Conservation (phyloP, 352 stramenopile genomes). For the Phytophthora kernoviae region DNA sequence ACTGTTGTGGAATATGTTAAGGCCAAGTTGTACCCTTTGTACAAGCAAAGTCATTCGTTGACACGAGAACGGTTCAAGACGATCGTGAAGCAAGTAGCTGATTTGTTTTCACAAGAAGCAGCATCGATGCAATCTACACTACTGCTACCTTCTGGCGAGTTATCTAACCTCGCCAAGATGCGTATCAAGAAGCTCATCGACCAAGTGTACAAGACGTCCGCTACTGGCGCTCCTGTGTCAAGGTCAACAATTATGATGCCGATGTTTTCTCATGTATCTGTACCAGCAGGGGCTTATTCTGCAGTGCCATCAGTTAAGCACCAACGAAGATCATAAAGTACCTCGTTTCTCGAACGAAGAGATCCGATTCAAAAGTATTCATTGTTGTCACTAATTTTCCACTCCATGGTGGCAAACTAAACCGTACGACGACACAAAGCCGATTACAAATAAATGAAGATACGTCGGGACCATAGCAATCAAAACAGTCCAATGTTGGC, state of each 20-base stretch:
- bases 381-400: background rate
- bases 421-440: slow-evolving; percentile 1
- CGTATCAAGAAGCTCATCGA: slow-evolving; percentile 80
- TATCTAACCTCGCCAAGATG: slow-evolving; percentile 66
- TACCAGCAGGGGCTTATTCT: slow-evolving; percentile 43
- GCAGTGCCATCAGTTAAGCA: slow-evolving; percentile 44
- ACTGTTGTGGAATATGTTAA: slow-evolving; percentile 82
- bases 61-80: slow-evolving; percentile 79
- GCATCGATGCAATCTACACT: slow-evolving; percentile 62
- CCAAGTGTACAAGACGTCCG: slow-evolving; percentile 60
- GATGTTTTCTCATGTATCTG: slow-evolving; percentile 17
- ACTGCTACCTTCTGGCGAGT: slow-evolving; percentile 37
- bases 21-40: slow-evolving; percentile 76
- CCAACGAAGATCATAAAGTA: slow-evolving; percentile 33
- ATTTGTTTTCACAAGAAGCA: slow-evolving; percentile 66
- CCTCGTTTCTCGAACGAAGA: slow-evolving; percentile 15
- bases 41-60: slow-evolving; percentile 67
- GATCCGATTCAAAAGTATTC: background rate
- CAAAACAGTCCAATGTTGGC: slow-evolving; percentile 27
- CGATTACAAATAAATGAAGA: background rate
- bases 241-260: slow-evolving; percentile 9
- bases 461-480: background rate
- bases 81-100: slow-evolving; percentile 75
- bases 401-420: background rate
- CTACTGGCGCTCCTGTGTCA: slow-evolving; percentile 6